Percentiles rank a stretch among this genome's conserved stretches.
These are phyloP conservation scores for Cyberlindnera meyerae DNA, from an alignment of 805 yeast species.

Conservation along the genomic window DNA sequence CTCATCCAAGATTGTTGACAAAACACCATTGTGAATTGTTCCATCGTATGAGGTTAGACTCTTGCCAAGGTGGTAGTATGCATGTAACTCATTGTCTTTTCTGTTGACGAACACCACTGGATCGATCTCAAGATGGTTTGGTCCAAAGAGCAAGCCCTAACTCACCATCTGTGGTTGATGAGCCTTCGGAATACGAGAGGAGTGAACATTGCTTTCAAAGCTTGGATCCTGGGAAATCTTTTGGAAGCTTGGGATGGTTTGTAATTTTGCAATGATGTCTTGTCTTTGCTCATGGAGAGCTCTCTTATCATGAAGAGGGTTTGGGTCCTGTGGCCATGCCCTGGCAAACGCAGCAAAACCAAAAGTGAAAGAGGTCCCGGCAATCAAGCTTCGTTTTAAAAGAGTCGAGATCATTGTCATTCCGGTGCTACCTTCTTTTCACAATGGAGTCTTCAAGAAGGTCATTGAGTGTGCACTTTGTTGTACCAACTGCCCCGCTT, in stretches of 20 bases:
- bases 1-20: slow-evolving; percentile 79
- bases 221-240: slow-evolving; percentile 21
- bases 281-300: slow-evolving; percentile 21
- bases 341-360: slow-evolving; percentile 26
- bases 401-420: not conserved
- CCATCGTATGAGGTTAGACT: slow-evolving; percentile 64
- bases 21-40: slow-evolving; percentile 74
- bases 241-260: slow-evolving; percentile 25
- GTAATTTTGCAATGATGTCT: slow-evolving; percentile 26
- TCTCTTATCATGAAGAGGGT: slow-evolving; percentile 13
- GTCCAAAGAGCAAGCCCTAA: slow-evolving; percentile 67
- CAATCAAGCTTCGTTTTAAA: slow-evolving; percentile 3
- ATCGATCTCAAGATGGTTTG: slow-evolving; percentile 64
- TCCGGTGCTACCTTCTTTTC: too few species aligned
- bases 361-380: slow-evolving; percentile 16
- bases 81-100: slow-evolving; percentile 47
- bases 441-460: too few species aligned
- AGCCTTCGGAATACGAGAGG: slow-evolving; percentile 49
- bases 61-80: slow-evolving; percentile 68
- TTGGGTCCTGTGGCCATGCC: slow-evolving; percentile 23
- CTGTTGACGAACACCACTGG: slow-evolving; percentile 61
- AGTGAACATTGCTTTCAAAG: slow-evolving; percentile 29
- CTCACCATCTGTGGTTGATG: slow-evolving; percentile 63
- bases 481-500: too few species aligned
- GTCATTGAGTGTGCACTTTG: too few species aligned